Base-by-base conservation (phyloP, 306 rosid species). In the Prunus persica region DNA sequence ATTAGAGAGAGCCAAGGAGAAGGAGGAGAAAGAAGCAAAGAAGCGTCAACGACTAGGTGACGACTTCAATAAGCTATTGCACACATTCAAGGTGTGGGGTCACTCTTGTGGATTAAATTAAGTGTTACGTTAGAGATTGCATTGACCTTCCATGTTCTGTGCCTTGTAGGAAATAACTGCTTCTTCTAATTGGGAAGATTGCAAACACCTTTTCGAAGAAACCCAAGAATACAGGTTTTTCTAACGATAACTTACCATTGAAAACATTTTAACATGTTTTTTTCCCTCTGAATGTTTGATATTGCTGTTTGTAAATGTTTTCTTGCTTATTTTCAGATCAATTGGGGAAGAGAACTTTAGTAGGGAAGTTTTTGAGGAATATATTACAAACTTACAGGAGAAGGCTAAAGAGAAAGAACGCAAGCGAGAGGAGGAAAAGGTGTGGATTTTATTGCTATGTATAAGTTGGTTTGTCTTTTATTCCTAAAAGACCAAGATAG, bases 1-100 rank as follows among this genome's bases (percentile, higher is more conserved):
- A 57, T 71, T 91, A 73, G 99, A 93, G 75, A 89, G 96, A 77
- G 96, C 93, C 19, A 92, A 81, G 86, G 99, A 89, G 84, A 96
- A 96, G 83, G 99, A 92, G 86, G 97, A 91, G 88, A 96, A 96
- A 88, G 99, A 96, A 87, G 96, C 96, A 72, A 96, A 91, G 87
- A 96, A 91, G 82, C 99, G 96, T 46, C 98, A 91, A 75, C 98
- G 99, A 65, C 85, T 92, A 80, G 96, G 93, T 60, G 98, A 89
- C 84, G 99, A 92, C 76, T 96, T 96, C 56, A 84, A 91, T 73
- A 88, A 90, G 74, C 80, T 91, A 56, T 80, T 96, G 69, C 82
- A 91, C 75, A 79, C 93, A 25, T 67, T 91, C 76, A 96, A 92
- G 93, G 99, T 92, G 76, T 73, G 67, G 52, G 6, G 65, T 58